Conservation (phyloP, 2,329 filamentous ascomycete genomes). For the Sporothrix protearum region DNA sequence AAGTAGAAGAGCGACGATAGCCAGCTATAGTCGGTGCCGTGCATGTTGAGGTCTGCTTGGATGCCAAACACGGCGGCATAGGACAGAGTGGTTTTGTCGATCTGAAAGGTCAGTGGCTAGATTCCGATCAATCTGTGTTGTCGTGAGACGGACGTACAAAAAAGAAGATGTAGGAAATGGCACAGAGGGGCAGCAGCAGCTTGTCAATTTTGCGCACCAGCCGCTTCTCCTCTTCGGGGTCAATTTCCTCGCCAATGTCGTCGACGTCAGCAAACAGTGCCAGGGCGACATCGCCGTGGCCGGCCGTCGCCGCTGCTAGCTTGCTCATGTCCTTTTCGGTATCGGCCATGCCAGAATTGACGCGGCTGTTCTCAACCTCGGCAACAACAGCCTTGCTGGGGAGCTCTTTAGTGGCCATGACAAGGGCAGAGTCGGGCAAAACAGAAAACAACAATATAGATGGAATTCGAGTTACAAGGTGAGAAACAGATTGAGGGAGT, state of each 20-base stretch:
- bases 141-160: slow-evolving; percentile 38
- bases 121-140: too few species aligned
- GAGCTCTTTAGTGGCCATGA: background rate
- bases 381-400: slow-evolving; percentile 3
- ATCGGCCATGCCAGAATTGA: background rate
- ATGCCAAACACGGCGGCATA: slow-evolving; percentile 66
- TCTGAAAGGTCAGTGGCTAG: slow-evolving; percentile 23
- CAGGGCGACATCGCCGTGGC: slow-evolving; percentile 8
- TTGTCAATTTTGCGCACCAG: slow-evolving; percentile 40
- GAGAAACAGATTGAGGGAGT: background rate
- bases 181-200: slow-evolving; percentile 39
- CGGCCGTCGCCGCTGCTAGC: background rate
- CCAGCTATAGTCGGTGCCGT: slow-evolving; percentile 58
- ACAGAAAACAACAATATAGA: background rate
- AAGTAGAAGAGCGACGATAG: slow-evolving; percentile 53
- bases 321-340: slow-evolving; percentile 1
- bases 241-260: slow-evolving; percentile 34
- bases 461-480: background rate
- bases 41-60: slow-evolving; percentile 53
- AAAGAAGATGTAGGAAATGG: slow-evolving; percentile 41
- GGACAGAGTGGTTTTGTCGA: slow-evolving; percentile 51
- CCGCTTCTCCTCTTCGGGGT: slow-evolving; percentile 35
- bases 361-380: slow-evolving; percentile 11
- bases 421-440: too few species aligned
- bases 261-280: slow-evolving; percentile 7